These are phyloP conservation scores for Echeveria elegans DNA, from an alignment of 164 flowering plant genomes.

Conservation along the genomic window DNA sequence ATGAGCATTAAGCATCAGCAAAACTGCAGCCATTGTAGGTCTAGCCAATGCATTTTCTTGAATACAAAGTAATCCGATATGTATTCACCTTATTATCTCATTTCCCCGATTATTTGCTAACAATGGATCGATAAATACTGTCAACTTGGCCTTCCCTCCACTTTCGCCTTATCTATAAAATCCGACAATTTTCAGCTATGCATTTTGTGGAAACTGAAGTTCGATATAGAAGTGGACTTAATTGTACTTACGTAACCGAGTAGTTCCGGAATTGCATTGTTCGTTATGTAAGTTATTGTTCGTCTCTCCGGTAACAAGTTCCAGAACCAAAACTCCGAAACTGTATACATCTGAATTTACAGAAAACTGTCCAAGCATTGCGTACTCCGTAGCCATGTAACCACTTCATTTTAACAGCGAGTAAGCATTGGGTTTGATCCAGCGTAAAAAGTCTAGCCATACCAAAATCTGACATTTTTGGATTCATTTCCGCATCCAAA, in stretches of 20 bases:
- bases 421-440: neutral
- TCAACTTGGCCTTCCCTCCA: slow-evolving; percentile 3
- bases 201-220: neutral
- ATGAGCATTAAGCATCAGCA: neutral
- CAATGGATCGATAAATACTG: neutral
- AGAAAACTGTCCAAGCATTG: neutral
- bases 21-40: slow-evolving; percentile 1
- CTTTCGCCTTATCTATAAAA: neutral
- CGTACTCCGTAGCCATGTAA: slow-evolving; percentile 6
- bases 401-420: neutral
- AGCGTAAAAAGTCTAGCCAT: neutral
- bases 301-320: slow-evolving; percentile 3
- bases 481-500: neutral
- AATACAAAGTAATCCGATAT: neutral
- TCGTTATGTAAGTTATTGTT: too few relatives aligned
- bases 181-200: neutral
- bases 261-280: neutral
- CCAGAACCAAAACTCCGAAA: slow-evolving; percentile 4
- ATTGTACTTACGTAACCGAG: slow-evolving; percentile 5
- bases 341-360: slow-evolving; percentile 8
- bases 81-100: neutral
- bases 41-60: slow-evolving; percentile 3
- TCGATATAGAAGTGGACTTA: neutral
- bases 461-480: slow-evolving; percentile 6
- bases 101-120: neutral